Conservation (phyloP, 2,329 filamentous ascomycete species). For the Aspergillus fischeri region DNA sequence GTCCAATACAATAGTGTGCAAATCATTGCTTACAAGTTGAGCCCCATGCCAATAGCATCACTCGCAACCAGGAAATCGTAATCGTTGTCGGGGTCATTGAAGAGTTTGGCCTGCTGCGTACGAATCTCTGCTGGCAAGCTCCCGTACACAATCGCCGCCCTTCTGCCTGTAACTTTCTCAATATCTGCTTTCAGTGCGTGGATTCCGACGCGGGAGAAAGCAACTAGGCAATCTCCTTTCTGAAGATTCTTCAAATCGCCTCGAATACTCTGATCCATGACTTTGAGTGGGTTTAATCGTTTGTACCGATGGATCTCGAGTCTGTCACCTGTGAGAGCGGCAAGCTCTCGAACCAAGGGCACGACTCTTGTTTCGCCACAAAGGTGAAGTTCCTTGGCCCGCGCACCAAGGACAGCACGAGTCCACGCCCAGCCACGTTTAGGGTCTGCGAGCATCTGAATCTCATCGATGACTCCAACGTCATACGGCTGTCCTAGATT, state of each 20-base stretch:
- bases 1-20: not conserved
- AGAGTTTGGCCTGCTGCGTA: conserved; percentile 83
- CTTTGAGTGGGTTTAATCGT: conserved; percentile 71
- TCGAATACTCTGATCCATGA: conserved; percentile 60
- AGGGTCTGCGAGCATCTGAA: conserved; percentile 85
- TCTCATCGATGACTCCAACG: conserved; percentile 95
- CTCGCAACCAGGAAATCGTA: conserved; percentile 94
- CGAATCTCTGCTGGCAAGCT: conserved; percentile 87
- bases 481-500: conserved; percentile 60
- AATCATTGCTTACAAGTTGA: conserved; percentile 67
- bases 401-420: conserved; percentile 78
- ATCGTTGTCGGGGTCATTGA: conserved; percentile 93
- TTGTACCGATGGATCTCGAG: conserved; percentile 78
- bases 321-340: conserved; percentile 74
- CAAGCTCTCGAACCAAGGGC: conserved; percentile 71
- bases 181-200: conserved; percentile 76
- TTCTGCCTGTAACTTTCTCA: conserved; percentile 68
- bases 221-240: conserved; percentile 87
- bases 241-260: conserved; percentile 63
- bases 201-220: conserved; percentile 77
- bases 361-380: conserved; percentile 87
- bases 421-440: conserved; percentile 94
- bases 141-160: conserved; percentile 91
- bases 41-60: conserved; percentile 94
- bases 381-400: conserved; percentile 84